These are phyloP conservation scores for Geotrichum klebahnii DNA, from an alignment of 1,139 yeast genomes.

Conservation along the genomic window DNA sequence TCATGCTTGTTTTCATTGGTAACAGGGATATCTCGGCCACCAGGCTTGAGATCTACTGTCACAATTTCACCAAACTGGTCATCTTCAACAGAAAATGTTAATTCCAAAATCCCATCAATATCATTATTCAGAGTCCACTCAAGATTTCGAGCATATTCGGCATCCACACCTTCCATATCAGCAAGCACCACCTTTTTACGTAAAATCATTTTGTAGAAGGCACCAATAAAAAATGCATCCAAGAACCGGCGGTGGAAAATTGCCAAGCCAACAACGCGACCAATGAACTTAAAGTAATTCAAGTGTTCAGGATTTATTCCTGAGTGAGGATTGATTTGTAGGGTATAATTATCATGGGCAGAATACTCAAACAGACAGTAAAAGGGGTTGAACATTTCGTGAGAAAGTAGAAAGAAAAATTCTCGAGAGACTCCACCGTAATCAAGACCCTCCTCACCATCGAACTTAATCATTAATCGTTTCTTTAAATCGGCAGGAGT, in stretches of 20 bases:
- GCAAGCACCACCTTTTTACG: slow-evolving; percentile 90
- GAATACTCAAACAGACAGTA: slow-evolving; percentile 95
- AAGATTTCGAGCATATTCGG: slow-evolving; percentile 88
- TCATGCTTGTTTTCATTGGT: slow-evolving; percentile 93
- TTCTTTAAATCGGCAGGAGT: slow-evolving; percentile 96
- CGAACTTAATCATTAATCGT: slow-evolving; percentile 95
- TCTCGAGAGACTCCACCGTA: slow-evolving; percentile 99
- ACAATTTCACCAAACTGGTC: slow-evolving; percentile 93
- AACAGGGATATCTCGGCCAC: slow-evolving; percentile 83
- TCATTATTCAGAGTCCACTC: slow-evolving; percentile 96
- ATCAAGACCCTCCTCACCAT: slow-evolving; percentile 98
- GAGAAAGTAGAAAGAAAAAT: slow-evolving; percentile 90
- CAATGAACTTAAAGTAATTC: slow-evolving; percentile 95
- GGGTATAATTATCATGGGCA: slow-evolving; percentile 94
- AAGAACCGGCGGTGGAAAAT: slow-evolving; percentile 96
- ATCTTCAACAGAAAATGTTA: slow-evolving; percentile 92
- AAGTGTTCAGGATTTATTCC: slow-evolving; percentile 96
- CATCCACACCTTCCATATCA: slow-evolving; percentile 98
- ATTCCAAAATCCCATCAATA: slow-evolving; percentile 77
- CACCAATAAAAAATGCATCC: slow-evolving; percentile 97
- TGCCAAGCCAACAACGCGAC: slow-evolving; percentile 96
- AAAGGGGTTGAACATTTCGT: slow-evolving; percentile 98
- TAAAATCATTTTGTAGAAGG: slow-evolving; percentile 95
- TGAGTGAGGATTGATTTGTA: slow-evolving; percentile 97
- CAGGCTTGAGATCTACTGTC: slow-evolving; percentile 83